Evolutionary conservation across 257 asterid species (phyloP).

Genomic region (Solanum appendiculatum): DNA sequence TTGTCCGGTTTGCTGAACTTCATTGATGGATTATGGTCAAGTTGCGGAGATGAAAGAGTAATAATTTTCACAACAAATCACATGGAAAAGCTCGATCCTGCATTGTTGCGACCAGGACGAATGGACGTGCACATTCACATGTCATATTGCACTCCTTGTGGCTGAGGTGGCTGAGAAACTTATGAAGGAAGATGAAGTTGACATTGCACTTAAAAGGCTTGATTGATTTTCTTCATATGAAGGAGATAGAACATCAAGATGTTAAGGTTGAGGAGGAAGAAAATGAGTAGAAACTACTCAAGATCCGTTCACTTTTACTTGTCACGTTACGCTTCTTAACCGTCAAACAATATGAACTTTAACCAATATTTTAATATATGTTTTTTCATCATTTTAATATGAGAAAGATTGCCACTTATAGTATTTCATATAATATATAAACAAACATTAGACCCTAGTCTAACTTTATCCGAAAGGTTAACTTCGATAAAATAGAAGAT

Average conservation of each 20-base stretch:
- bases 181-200: slow-evolving; percentile 36
- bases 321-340: neutral
- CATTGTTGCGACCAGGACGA: slow-evolving; percentile 53
- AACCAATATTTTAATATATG: too few relatives aligned
- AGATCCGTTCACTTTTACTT: neutral
- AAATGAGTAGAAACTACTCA: neutral
- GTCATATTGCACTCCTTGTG: slow-evolving; percentile 51
- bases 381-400: too few relatives aligned
- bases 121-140: slow-evolving; percentile 65
- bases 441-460: too few relatives aligned
- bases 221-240: slow-evolving; percentile 28
- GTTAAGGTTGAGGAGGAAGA: neutral
- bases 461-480: too few relatives aligned
- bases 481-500: neutral
- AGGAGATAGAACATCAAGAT: slow-evolving; percentile 14
- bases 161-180: slow-evolving; percentile 75
- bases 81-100: slow-evolving; percentile 52
- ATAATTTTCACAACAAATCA: slow-evolving; percentile 60
- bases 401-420: too few relatives aligned
- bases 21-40: slow-evolving; percentile 69
- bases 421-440: too few relatives aligned
- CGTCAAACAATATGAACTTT: too few relatives aligned
- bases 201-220: slow-evolving; percentile 29
- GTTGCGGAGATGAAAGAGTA: slow-evolving; percentile 56
- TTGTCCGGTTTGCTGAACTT: slow-evolving; percentile 54